A percentile compares a stretch with the other conserved stretches of the same genome.
Evolutionary conservation across 768 basidiomycete species (phyloP).

Genomic region (Lactarius sp.): DNA sequence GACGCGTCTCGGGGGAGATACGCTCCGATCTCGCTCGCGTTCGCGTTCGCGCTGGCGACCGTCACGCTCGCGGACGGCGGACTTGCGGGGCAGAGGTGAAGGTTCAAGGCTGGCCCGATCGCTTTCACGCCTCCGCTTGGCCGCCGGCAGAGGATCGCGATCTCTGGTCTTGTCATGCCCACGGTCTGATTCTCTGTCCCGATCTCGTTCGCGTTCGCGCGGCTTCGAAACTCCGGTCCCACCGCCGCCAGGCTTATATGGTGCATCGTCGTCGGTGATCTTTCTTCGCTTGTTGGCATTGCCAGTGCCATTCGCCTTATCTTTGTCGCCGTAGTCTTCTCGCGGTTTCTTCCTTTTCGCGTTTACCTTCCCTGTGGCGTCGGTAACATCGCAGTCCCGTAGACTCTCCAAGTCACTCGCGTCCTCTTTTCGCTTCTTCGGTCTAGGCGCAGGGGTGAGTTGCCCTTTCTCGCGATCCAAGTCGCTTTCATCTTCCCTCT

Average conservation of each 20-base stretch:
- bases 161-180: conserved; percentile 16
- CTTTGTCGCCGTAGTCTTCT: conserved; percentile 28
- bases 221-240: conserved; percentile 12
- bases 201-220: conserved; percentile 26
- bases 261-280: conserved; percentile 19
- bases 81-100: neutral
- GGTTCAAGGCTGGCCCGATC: conserved; percentile 27
- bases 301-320: conserved; percentile 3
- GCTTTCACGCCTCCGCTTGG: conserved; percentile 45
- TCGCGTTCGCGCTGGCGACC: conserved; percentile 20
- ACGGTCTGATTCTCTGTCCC: conserved; percentile 20
- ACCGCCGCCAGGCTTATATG: conserved; percentile 20
- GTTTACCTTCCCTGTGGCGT: conserved; percentile 8
- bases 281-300: conserved; percentile 23
- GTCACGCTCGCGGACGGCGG: conserved; percentile 17
- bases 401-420: conserved; percentile 15
- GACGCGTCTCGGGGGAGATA: conserved; percentile 10
- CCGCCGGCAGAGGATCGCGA: conserved; percentile 21
- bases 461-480: conserved; percentile 16
- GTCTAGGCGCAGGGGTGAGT: neutral
- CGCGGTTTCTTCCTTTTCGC: conserved; percentile 29
- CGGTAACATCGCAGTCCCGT: conserved; percentile 28
- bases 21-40: conserved; percentile 15
- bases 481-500: conserved; percentile 17
- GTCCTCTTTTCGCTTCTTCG: conserved; percentile 22